Percentiles rank a stretch among this genome's conserved stretches.
These are phyloP conservation scores for Echinosophora koreensis DNA, from an alignment of 306 rosid species.

Conservation along the genomic window DNA sequence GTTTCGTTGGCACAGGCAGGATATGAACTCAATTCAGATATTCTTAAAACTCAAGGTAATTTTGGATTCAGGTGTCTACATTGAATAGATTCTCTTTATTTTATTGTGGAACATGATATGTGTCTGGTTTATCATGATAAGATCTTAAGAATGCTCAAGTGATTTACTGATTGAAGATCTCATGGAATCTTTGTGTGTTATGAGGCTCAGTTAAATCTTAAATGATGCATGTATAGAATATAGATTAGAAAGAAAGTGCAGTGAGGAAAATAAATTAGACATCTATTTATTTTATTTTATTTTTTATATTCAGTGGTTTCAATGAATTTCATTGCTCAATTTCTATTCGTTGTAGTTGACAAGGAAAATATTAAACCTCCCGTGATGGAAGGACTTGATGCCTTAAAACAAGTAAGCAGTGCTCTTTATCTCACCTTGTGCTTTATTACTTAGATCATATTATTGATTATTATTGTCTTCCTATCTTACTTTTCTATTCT, in stretches of 20 bases:
- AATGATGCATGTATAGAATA: too few species aligned
- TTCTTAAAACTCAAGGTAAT: conserved; percentile 55
- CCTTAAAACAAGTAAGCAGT: conserved; percentile 65
- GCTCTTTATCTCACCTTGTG: conserved; percentile 11
- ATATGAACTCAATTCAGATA: conserved; percentile 63
- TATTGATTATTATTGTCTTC: conserved; percentile 12
- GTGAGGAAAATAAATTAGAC: neutral
- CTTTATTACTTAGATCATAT: conserved; percentile 3
- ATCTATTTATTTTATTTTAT: too few species aligned
- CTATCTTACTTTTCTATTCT: too few species aligned
- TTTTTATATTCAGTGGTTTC: neutral
- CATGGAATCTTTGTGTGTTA: neutral
- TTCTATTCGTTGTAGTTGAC: conserved; percentile 56
- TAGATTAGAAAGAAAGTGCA: neutral
- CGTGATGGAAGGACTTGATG: conserved; percentile 75
- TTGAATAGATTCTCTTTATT: too few species aligned
- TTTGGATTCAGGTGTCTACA: neutral
- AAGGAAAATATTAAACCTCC: conserved; percentile 80
- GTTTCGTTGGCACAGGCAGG: conserved; percentile 87
- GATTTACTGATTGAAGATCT: neutral
- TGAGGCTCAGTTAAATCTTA: too few species aligned
- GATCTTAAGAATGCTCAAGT: neutral
- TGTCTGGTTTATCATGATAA: neutral
- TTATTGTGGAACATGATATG: neutral
- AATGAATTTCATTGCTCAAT: conserved; percentile 7